phyloP scores from a whole-genome alignment of 1,284 basidiomycete species.

The Marasmius sp. region DNA sequence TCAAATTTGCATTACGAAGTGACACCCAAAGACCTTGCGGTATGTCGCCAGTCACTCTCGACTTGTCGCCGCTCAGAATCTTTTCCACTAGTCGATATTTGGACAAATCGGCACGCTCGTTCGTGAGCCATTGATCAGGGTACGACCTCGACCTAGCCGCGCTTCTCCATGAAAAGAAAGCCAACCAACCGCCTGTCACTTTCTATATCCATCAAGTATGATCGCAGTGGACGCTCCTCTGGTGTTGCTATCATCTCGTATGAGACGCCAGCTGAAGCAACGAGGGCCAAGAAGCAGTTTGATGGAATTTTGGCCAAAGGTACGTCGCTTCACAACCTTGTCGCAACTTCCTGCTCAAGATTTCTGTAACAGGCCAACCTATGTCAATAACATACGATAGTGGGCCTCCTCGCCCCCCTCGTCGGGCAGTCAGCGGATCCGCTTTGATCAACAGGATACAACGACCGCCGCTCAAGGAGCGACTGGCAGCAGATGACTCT shows the following conservation, averaged over 20 bases:
- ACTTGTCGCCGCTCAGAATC: conserved; percentile 10
- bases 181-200: conserved; percentile 25
- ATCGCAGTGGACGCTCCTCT: conserved; percentile 90
- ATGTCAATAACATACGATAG: conserved; percentile 74
- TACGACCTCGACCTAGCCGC: conserved; percentile 69
- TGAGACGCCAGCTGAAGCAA: conserved; percentile 78
- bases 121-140: conserved; percentile 91
- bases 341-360: no score
- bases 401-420: conserved; percentile 38
- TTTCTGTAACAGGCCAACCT: conserved; percentile 62
- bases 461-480: conserved; percentile 60
- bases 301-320: conserved; percentile 92
- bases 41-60: conserved; percentile 39
- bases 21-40: conserved; percentile 84
- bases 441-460: conserved; percentile 64
- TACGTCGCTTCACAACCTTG: conserved; percentile 28
- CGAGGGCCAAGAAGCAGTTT: conserved; percentile 82
- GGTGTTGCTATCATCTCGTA: conserved; percentile 85
- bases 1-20: conserved; percentile 95
- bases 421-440: conserved; percentile 47
- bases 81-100: conserved; percentile 74
- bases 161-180: conserved; percentile 50
- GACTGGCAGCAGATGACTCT: conserved; percentile 49
- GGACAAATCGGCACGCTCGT: conserved; percentile 89
- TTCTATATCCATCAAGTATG: conserved; percentile 70